A percentile compares a stretch with the other conserved stretches of the same genome.
Conservation (phyloP, 805 yeast genomes). For the Saccharomycopsis vini region DNA sequence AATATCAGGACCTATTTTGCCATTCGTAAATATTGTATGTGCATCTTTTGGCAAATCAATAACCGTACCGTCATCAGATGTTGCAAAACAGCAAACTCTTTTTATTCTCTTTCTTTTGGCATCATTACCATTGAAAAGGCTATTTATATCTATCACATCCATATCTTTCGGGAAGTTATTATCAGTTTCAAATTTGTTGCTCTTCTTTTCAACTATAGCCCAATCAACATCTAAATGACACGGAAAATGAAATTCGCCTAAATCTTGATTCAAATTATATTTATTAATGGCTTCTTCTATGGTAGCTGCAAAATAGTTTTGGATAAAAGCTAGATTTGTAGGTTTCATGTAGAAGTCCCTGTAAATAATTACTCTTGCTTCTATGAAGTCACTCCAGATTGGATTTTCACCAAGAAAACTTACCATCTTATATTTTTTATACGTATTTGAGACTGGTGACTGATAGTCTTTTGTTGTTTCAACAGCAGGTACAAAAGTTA, state of each 20-base stretch:
- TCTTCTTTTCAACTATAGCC: slow-evolving; percentile 13
- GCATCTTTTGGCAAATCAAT: slow-evolving; percentile 3
- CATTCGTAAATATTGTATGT: no score
- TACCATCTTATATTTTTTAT: slow-evolving; percentile 1
- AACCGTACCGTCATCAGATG: background rate
- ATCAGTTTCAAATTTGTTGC: background rate
- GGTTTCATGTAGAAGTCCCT: slow-evolving; percentile 15
- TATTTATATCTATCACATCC: background rate
- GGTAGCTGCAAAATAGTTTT: background rate
- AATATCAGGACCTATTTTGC: no score
- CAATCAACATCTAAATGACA: slow-evolving; percentile 5
- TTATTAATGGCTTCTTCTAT: background rate
- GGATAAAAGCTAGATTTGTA: background rate
- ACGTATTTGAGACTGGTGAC: background rate
- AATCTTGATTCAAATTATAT: background rate
- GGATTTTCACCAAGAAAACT: slow-evolving; percentile 12
- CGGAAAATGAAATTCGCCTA: background rate
- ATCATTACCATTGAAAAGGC: background rate
- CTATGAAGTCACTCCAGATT: slow-evolving; percentile 15
- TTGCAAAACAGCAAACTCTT: slow-evolving; percentile 3
- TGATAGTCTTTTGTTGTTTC: no score
- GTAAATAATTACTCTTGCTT: slow-evolving; percentile 13
- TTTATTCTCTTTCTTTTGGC: background rate
- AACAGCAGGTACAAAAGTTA: no score
- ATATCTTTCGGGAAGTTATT: background rate